These are phyloP conservation scores for Tuber calosporum DNA, from an alignment of 495 filamentous ascomycete species.

Conservation along the genomic window DNA sequence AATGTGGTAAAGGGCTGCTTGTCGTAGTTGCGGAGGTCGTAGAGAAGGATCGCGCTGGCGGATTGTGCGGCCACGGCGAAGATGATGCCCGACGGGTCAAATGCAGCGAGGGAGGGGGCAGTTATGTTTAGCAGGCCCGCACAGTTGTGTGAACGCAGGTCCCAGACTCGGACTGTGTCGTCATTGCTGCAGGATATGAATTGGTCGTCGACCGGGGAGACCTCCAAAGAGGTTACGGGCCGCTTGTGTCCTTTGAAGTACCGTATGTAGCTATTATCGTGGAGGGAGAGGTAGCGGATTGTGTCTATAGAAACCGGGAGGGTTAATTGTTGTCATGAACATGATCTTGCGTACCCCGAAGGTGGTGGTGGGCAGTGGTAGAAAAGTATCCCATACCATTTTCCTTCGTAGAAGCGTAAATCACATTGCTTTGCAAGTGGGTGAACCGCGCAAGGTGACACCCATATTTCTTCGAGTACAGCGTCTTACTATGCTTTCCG, in stretches of 20 bases:
- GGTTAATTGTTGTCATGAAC: constrained; percentile 7
- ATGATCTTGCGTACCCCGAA: constrained; percentile 10
- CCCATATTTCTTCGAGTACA: constrained; percentile 89
- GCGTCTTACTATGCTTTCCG: constrained; percentile 73
- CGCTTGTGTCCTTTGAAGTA: constrained; percentile 88
- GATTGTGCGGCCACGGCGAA: constrained; percentile 83
- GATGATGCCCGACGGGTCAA: constrained; percentile 79
- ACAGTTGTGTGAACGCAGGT: constrained; percentile 62
- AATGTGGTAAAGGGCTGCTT: constrained; percentile 82
- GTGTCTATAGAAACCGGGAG: constrained; percentile 51
- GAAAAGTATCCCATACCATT: constrained; percentile 53
- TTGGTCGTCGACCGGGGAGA: constrained; percentile 68
- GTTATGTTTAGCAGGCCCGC: constrained; percentile 69
- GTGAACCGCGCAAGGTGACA: constrained; percentile 90
- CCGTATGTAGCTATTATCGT: constrained; percentile 88
- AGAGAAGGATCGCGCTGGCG: constrained; percentile 70
- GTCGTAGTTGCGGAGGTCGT: constrained; percentile 88
- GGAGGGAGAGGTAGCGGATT: constrained; percentile 82
- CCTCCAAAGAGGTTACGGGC: constrained; percentile 68
- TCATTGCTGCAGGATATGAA: constrained; percentile 89
- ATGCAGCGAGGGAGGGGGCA: constrained; percentile 73
- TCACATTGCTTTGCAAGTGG: constrained; percentile 74
- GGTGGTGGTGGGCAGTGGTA: constrained; percentile 1
- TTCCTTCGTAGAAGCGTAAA: constrained; percentile 91
- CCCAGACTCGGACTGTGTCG: constrained; percentile 83